Conservation (phyloP, 805 yeast genomes). For the Dipodascus albidus region DNA sequence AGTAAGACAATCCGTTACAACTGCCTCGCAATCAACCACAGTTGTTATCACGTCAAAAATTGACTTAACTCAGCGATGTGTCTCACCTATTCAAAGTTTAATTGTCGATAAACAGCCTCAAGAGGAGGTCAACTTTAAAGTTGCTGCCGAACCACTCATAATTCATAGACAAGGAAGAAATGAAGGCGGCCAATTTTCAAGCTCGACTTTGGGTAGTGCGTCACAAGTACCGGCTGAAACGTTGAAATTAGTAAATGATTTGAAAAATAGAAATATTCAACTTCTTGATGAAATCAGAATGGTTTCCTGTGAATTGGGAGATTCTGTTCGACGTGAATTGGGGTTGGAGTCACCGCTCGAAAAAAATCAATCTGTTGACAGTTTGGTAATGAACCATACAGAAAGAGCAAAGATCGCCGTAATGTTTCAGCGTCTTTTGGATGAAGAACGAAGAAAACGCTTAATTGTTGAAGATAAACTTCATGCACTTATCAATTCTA, state of each 20-base stretch:
- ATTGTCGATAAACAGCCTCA: not conserved
- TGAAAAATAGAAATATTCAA: constrained; percentile 10
- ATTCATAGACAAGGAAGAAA: not conserved
- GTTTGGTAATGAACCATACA: constrained; percentile 3
- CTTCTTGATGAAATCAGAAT: constrained; percentile 24
- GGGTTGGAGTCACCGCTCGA: constrained; percentile 11
- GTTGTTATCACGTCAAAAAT: not conserved
- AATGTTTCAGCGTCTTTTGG: constrained; percentile 19
- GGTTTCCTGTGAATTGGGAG: constrained; percentile 28
- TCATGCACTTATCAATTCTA: constrained; percentile 15
- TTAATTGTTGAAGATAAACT: constrained; percentile 15
- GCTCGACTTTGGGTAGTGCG: not conserved
- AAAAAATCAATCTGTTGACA: constrained; percentile 2
- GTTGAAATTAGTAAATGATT: not conserved
- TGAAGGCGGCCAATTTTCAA: not conserved
- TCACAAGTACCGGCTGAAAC: not conserved
- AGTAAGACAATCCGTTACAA: not conserved
- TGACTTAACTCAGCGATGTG: not conserved
- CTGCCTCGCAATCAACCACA: not conserved
- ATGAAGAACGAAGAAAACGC: constrained; percentile 24
- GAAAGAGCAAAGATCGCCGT: constrained; percentile 16
- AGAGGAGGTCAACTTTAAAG: not conserved
- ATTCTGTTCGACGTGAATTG: constrained; percentile 27
- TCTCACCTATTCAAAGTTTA: not conserved
- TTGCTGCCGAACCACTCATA: not conserved